Conservation (phyloP, 768 basidiomycete species). For the Pisolithus orientalis region DNA sequence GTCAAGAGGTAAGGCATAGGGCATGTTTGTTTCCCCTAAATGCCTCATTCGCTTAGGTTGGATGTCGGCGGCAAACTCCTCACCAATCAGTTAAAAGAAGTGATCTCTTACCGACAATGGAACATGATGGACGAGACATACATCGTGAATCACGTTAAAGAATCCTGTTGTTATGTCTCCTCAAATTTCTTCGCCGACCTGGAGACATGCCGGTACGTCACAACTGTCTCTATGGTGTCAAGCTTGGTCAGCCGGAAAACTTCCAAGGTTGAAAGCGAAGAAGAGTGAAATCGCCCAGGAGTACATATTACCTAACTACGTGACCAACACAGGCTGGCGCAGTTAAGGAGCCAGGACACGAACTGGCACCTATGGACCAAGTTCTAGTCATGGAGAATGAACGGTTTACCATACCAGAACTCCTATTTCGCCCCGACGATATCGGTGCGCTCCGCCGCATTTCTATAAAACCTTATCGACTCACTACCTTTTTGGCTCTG, state of each 20-base stretch:
- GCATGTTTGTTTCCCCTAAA: constrained; percentile 8
- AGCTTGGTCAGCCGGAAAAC: constrained; percentile 12
- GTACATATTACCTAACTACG: constrained; percentile 87
- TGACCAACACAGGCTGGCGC: constrained; percentile 56
- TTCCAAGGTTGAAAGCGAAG: constrained; percentile 45
- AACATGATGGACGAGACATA: constrained; percentile 98
- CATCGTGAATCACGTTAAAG: constrained; percentile 91
- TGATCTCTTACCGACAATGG: constrained; percentile 94
- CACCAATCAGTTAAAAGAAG: constrained; percentile 92
- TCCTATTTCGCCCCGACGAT: constrained; percentile 85
- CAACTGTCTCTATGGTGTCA: constrained; percentile 8
- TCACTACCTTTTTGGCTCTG: constrained; percentile 1
- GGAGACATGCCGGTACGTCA: constrained; percentile 69
- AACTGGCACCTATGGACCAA: constrained; percentile 51
- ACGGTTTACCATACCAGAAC: constrained; percentile 87
- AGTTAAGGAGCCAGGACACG: constrained; percentile 48
- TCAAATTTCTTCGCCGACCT: constrained; percentile 65
- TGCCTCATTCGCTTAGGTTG: constrained; percentile 47
- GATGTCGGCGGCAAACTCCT: constrained; percentile 94
- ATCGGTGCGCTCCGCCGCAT: constrained; percentile 53
- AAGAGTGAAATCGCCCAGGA: constrained; percentile 72
- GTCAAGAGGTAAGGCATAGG: constrained; percentile 60
- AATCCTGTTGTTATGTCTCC: constrained; percentile 84
- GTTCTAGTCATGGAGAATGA: constrained; percentile 87
- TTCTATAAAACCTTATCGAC: constrained; percentile 5